phyloP scores from a whole-genome alignment of 2,329 filamentous ascomycete genomes.

The Pestalotiopsis sp. region DNA sequence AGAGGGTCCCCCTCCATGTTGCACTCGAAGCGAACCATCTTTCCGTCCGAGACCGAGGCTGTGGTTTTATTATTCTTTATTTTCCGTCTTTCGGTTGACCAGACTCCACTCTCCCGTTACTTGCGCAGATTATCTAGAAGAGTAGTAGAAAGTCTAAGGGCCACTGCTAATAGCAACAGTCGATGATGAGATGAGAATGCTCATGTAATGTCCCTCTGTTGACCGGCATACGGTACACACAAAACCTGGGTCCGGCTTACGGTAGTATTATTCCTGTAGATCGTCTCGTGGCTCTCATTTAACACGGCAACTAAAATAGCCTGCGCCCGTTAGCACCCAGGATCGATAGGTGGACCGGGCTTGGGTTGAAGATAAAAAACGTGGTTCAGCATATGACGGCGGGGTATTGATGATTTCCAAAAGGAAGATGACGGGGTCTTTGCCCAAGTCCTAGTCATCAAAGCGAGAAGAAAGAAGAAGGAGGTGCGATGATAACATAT shows the following conservation, averaged over 20 bases:
- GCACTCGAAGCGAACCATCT: neutral
- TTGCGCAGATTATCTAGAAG: neutral
- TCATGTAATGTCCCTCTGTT: neutral
- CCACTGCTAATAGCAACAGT: neutral
- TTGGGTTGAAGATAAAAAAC: neutral
- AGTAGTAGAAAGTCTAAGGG: neutral
- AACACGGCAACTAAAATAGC: neutral
- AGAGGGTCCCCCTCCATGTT: neutral
- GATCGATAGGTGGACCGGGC: neutral
- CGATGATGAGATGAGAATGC: neutral
- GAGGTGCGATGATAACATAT: neutral
- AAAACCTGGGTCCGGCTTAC: neutral
- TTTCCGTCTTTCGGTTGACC: neutral
- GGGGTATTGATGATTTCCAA: neutral
- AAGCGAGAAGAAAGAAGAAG: neutral
- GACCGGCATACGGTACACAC: neutral
- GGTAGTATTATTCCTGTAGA: neutral
- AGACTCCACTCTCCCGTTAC: neutral
- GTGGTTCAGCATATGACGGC: neutral
- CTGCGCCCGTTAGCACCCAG: neutral
- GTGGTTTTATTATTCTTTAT: neutral
- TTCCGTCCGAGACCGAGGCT: neutral
- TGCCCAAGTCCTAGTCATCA: neutral
- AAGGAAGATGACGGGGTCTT: neutral
- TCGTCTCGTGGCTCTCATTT: neutral